phyloP scores from a whole-genome alignment of 2,329 filamentous ascomycete genomes.

The Periglandula ipomoeae region DNA sequence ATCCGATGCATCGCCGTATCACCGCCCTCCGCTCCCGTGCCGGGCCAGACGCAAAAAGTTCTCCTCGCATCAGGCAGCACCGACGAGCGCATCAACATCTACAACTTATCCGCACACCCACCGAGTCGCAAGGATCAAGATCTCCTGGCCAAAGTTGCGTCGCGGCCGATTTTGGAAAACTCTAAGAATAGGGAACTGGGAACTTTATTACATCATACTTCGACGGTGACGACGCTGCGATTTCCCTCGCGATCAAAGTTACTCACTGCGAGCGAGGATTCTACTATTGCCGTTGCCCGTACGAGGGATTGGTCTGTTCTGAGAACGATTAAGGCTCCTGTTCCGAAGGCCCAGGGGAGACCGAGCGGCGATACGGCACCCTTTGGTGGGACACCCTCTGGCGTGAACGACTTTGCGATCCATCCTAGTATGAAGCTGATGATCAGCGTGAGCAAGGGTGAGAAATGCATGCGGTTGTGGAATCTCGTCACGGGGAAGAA shows the following conservation, averaged over 20 bases:
- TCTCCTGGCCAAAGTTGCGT: slow-evolving; percentile 57
- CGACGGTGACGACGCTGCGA: slow-evolving; percentile 66
- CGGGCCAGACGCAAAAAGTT: slow-evolving; percentile 65
- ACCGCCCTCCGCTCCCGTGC: slow-evolving; percentile 53
- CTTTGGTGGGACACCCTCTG: slow-evolving; percentile 70
- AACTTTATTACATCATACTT: slow-evolving; percentile 75
- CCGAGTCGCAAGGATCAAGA: slow-evolving; percentile 47
- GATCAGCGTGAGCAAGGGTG: slow-evolving; percentile 83
- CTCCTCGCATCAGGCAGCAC: slow-evolving; percentile 86
- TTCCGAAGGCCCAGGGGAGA: slow-evolving; percentile 68
- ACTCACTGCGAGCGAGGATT: slow-evolving; percentile 81
- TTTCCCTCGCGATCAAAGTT: slow-evolving; percentile 86
- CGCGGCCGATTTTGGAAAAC: slow-evolving; percentile 72
- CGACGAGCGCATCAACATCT: slow-evolving; percentile 92
- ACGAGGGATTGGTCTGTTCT: slow-evolving; percentile 85
- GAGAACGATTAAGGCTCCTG: slow-evolving; percentile 80
- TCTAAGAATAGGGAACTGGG: slow-evolving; percentile 81
- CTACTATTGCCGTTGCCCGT: slow-evolving; percentile 77
- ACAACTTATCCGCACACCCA: slow-evolving; percentile 69
- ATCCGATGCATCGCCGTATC: slow-evolving; percentile 86
- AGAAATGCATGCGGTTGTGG: slow-evolving; percentile 89
- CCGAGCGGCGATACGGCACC: slow-evolving; percentile 87
- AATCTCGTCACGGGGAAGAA: slow-evolving; percentile 95
- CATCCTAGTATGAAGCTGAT: slow-evolving; percentile 96
- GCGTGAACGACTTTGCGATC: slow-evolving; percentile 89